These are phyloP conservation scores for Iris macrosiphon DNA, from an alignment of 106 monocot genomes.

Conservation along the genomic window DNA sequence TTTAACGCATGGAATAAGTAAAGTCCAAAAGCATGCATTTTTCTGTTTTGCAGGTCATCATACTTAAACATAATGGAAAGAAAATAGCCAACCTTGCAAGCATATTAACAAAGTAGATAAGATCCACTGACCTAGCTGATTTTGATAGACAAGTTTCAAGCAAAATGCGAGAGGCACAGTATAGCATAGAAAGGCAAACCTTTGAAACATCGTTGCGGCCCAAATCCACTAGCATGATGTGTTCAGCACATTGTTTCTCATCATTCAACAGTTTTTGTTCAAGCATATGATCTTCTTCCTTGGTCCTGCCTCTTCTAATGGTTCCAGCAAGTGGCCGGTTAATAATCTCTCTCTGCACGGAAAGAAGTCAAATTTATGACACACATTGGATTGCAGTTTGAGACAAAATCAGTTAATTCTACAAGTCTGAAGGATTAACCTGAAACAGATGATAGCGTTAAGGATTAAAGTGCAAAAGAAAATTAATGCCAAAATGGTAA, in stretches of 20 bases:
- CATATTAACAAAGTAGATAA: neutral
- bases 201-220: conserved; percentile 68
- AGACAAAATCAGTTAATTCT: too few relatives aligned
- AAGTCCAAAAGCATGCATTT: neutral
- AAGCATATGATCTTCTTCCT: conserved; percentile 35
- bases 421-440: too few relatives aligned
- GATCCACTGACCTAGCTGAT: neutral
- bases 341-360: conserved; percentile 42
- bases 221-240: conserved; percentile 71
- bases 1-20: too few relatives aligned
- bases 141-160: neutral
- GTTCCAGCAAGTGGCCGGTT: conserved; percentile 74
- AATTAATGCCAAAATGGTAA: too few relatives aligned
- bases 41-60: too few relatives aligned
- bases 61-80: neutral
- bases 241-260: conserved; percentile 71
- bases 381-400: too few relatives aligned
- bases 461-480: too few relatives aligned
- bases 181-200: conserved; percentile 18
- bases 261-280: conserved; percentile 41
- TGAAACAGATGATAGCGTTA: too few relatives aligned
- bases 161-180: neutral
- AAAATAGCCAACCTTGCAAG: neutral
- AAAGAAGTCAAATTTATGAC: too few relatives aligned
- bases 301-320: conserved; percentile 40